Base-by-base conservation (phyloP, 1,139 yeast species). In the Lodderomyces beijingensis region DNA sequence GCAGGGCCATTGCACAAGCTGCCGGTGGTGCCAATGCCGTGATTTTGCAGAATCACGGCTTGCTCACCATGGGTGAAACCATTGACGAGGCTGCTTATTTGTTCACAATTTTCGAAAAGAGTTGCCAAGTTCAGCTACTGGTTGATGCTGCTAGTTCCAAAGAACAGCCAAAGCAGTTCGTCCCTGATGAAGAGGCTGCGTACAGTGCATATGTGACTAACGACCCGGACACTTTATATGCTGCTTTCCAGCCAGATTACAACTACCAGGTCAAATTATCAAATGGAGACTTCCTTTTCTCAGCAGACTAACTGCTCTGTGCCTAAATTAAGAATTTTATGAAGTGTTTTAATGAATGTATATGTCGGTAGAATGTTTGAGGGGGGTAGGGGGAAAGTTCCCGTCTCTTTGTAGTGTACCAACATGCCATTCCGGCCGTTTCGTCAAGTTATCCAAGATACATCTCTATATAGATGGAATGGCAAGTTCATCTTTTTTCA, bases 21-120 rank as follows among this genome's bases (percentile, higher is more conserved):
- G 57, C 81, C 31, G 91, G 89, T 9, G 55, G 65, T 37, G 79
- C 77, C 29, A 74, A 74, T 45, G 82, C 74, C 4, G 70, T 79
- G 16, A 79, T 84, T 45, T 65, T 84, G 45, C 83, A 77, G 50
- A 84, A 83, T 58, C 93, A 84, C 50, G 93, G 93, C 11, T 65
- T 83, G 25, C 55, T 84, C 42, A 83, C 93, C 1, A 81, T 79
- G 7, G 93, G 93, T 10, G 43, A 59, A 26, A 82, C 88, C 2
- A 83, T 83, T 10, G 93, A 82, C 48, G 93, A 83, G 58, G 93
- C 93, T 2, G 91, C 89, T 3, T 78, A 76, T 47, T 55, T 81
- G 40, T 83, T 76, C 54, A 70, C 79, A 0, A 59, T 80, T 39
- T 63, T 78, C 74, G 94, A 84, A 50, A 71, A 74, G 46, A 53